Base-by-base conservation (phyloP, 139 green algal species). In the Asterochloris erici region DNA sequence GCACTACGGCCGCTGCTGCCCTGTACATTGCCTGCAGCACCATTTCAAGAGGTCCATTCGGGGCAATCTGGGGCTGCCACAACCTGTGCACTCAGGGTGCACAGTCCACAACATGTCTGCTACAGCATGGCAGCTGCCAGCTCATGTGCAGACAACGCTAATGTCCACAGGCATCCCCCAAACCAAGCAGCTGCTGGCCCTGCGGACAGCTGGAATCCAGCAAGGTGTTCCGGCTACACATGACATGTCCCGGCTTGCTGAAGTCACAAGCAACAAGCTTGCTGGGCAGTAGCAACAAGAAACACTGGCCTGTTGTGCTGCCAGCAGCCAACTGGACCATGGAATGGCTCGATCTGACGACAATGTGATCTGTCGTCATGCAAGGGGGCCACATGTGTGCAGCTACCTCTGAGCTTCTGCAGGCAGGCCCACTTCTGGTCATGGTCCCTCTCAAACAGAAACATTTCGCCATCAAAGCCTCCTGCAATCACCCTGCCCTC, bases 381-480 rank as follows among this genome's bases (percentile, higher is more conserved):
- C 66, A 26, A 26, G 9, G 66, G 17, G 21, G 19, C 66, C 17
- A 71, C 17, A 26, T 26, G 66, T 26, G 4, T 26, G 66, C 66
- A 71, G 66, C 17, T 71, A 71, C 21, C 17, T 71, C 66, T 71
- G 66, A 71, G 66, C 66, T 62, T 68, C 68, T 15, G 60, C 76
- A 70, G 54, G 21, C 28, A 80, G 24, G 23, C 60, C 21, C 47
- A 24, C 76, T 62, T 70, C 13, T 80, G 60, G 12, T 80, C 24
- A 11, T 54, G 23, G 21, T 60, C 28, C 23, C 76, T 24, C 11
- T 70, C 12, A 38, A 80, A 80, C 12, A 80, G 23, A 12, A 60
- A 80, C 47, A 80, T 70, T 9, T 80, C 76, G n/a, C 76, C 76
- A 70, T 80, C 76, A 70, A 80, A 80, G 9, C 76, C 76, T 54